Percentiles rank a stretch among this genome's conserved stretches.
Conservation (phyloP, 2,329 filamentous ascomycete genomes). For the Aspergillus pseudoterreus region DNA sequence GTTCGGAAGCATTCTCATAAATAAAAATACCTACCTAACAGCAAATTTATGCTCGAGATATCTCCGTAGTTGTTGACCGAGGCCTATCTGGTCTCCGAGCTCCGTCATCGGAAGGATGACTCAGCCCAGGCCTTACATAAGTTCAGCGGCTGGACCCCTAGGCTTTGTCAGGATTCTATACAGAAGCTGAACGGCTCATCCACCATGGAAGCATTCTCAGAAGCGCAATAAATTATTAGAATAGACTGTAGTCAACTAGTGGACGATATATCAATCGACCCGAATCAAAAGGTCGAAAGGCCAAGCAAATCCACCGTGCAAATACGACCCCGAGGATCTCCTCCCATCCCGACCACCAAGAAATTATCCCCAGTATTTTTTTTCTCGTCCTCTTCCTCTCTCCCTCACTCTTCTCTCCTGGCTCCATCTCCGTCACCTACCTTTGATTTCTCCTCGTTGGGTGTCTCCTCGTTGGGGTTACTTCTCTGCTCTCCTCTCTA, state of each 20-base stretch:
- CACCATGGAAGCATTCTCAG: too few relatives aligned
- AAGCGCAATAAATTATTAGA: too few relatives aligned
- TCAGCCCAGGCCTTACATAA: slow-evolving; percentile 7
- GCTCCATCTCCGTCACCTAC: not conserved
- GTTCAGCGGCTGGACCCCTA: not conserved
- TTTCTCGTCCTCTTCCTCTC: slow-evolving; percentile 1
- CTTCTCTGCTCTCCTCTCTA: not conserved
- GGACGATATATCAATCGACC: too few relatives aligned
- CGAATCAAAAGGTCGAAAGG: too few relatives aligned
- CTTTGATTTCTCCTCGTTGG: not conserved
- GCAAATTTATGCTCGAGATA: too few relatives aligned
- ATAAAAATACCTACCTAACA: too few relatives aligned
- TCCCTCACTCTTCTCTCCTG: not conserved
- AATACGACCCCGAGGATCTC: not conserved
- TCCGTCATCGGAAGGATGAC: slow-evolving; percentile 23
- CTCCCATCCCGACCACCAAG: not conserved
- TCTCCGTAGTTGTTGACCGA: not conserved
- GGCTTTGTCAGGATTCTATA: not conserved
- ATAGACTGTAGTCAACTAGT: too few relatives aligned
- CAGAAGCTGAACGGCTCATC: too few relatives aligned
- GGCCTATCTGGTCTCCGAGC: not conserved
- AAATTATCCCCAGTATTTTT: slow-evolving; percentile 6
- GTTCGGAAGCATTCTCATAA: too few relatives aligned
- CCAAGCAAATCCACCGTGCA: too few relatives aligned
- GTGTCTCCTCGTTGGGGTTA: not conserved